Percentiles rank a stretch among this genome's conserved stretches.
Conservation (phyloP, 441 rosid species). For the Melastoma candidum region DNA sequence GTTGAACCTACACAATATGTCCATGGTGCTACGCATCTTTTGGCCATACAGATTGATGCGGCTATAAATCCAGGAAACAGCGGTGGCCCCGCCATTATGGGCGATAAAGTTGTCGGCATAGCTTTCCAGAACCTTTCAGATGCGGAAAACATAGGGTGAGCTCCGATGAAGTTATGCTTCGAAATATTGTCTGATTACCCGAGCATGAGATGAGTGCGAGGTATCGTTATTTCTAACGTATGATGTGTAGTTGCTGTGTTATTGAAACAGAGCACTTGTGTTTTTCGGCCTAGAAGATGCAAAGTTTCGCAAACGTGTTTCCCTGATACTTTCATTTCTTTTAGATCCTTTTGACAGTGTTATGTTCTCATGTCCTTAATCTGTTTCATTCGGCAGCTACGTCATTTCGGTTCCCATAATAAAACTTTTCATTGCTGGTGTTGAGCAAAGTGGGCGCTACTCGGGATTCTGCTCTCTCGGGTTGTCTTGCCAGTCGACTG, state of each 20-base stretch:
- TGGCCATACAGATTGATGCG: slow-evolving; percentile 93
- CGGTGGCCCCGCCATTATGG: slow-evolving; percentile 90
- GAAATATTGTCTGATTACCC: no score
- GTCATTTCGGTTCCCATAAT: slow-evolving; percentile 83
- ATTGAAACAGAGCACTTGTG: no score
- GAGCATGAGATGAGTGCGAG: no score
- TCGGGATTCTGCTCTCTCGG: slow-evolving; percentile 76
- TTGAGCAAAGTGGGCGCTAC: slow-evolving; percentile 60
- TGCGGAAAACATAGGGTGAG: slow-evolving; percentile 89
- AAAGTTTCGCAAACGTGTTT: no score
- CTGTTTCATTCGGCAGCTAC: slow-evolving; percentile 35
- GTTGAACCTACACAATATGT: slow-evolving; percentile 83
- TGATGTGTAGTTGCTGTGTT: no score
- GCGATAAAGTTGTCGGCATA: slow-evolving; percentile 71
- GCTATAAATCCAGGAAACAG: slow-evolving; percentile 87
- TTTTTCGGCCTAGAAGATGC: no score
- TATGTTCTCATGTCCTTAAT: slow-evolving; percentile 9
- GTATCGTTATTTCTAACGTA: neutral
- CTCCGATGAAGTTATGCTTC: slow-evolving; percentile 1
- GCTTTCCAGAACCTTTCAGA: slow-evolving; percentile 89
- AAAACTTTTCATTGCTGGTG: slow-evolving; percentile 60
- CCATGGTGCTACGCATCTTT: slow-evolving; percentile 68
- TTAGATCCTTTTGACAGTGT: neutral
- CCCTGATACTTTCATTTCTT: neutral
- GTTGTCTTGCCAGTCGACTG: slow-evolving; percentile 72